Conservation (phyloP, 129 eudicot species). For the Daucus carota region DNA sequence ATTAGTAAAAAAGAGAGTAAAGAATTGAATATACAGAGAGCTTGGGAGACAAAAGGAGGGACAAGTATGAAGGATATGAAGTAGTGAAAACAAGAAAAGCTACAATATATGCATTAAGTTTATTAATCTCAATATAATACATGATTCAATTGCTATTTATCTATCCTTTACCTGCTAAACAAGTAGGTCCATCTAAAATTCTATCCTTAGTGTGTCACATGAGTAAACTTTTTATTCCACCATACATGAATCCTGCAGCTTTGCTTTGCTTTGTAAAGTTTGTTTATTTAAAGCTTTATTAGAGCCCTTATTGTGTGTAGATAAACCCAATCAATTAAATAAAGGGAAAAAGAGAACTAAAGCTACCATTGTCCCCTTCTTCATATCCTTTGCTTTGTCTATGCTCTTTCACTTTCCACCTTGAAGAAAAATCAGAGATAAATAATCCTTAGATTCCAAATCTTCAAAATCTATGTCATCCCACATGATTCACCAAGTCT, state of each 20-base stretch:
- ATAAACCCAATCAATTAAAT: slow-evolving; percentile 21
- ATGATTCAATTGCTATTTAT: slow-evolving; percentile 10
- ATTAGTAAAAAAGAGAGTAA: no score
- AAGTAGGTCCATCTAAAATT: slow-evolving; percentile 17
- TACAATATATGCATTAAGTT: neutral
- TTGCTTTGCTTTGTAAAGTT: slow-evolving; percentile 30
- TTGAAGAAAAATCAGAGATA: slow-evolving; percentile 11
- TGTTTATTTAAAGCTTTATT: neutral
- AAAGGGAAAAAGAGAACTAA: slow-evolving; percentile 26
- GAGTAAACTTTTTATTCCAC: slow-evolving; percentile 30
- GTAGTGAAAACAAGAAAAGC: neutral
- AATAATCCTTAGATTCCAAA: slow-evolving; percentile 14
- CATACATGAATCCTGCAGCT: slow-evolving; percentile 35
- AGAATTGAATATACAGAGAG: neutral
- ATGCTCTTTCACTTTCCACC: slow-evolving; percentile 20
- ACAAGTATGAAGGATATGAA: neutral
- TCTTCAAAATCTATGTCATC: slow-evolving; percentile 12
- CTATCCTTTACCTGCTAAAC: slow-evolving; percentile 9
- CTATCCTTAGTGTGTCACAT: slow-evolving; percentile 36
- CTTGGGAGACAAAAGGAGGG: neutral
- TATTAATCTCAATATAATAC: neutral
- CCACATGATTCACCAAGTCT: slow-evolving; percentile 12
- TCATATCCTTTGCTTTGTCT: slow-evolving; percentile 21
- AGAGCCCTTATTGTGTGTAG: slow-evolving; percentile 1
- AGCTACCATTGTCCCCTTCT: slow-evolving; percentile 25